Evolutionary conservation across 306 rosid genomes (phyloP), one percentile per base, ranked within the genome.

Genomic region (Leucaena leucocephala): DNA sequence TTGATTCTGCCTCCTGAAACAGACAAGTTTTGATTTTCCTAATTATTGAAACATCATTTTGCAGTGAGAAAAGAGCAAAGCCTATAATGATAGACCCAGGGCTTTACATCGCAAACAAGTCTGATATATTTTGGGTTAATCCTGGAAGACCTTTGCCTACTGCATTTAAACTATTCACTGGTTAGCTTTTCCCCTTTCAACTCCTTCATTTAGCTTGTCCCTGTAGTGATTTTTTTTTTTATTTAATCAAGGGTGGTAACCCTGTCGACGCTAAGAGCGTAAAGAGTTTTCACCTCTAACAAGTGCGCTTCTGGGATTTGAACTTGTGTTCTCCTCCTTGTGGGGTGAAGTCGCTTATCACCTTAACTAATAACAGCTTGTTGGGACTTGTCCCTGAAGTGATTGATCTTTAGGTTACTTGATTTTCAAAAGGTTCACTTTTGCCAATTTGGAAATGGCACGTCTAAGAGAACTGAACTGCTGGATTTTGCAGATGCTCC

Each of bases 1-100:
- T 64, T 48, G 43, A 68, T 34, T 54, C 46, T 58, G 8, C 27
- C 12, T 14, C 57, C 7, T 27, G 44, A 74, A 46, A 40, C 22
- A 69, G 66, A 39, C 33, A 49, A 71, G 4, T 36, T 75, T 68
- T 40, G 8, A 7, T 68, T 8, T 66, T 44, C 64, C 35, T 58
- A 48, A 75, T 78, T 38, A 55, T 4, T 77, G 54, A 54, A 58
- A 68, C 63, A 13, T 52, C 57, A 2, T 59, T 52, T 57, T 86
- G 87, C 91, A 95, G 99, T 82, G 88, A 85, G 3, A 92, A 90
- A 78, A 87, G 99, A 71, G 99, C 90, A 19, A 88, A 84, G 97
- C 99, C 99, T 11, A 35, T 95, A 83, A 93, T 95, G 69, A 38
- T 95, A 42, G 98, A 95, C 79, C 98, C 99, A 3, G 98, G 98